These are phyloP conservation scores for Lomentospora prolificans DNA, from an alignment of 2,329 filamentous ascomycete species.

Conservation along the genomic window DNA sequence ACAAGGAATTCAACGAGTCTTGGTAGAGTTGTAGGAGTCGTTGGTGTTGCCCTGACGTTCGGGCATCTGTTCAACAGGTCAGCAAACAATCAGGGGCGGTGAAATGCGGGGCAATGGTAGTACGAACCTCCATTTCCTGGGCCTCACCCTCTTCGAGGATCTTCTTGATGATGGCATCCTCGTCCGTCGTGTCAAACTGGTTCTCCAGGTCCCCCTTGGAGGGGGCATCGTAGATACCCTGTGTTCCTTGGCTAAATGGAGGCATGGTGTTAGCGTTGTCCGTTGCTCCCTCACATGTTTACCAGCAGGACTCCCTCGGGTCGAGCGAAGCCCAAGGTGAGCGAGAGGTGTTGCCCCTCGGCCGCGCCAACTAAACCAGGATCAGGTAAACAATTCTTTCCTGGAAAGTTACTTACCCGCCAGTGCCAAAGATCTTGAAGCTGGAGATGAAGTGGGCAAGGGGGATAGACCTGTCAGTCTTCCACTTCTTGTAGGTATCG, in stretches of 20 bases:
- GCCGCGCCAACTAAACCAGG: too few species aligned
- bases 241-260: slow-evolving; percentile 62
- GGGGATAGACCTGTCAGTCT: slow-evolving; percentile 66
- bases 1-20: not conserved
- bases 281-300: too few species aligned
- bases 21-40: not conserved
- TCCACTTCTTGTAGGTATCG: slow-evolving; percentile 69
- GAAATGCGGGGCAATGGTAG: too few species aligned
- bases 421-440: slow-evolving; percentile 84
- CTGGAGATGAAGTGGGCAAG: slow-evolving; percentile 76
- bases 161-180: slow-evolving; percentile 71
- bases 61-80: not conserved
- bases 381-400: not conserved
- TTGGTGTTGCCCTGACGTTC: slow-evolving; percentile 6
- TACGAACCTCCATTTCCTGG: slow-evolving; percentile 48
- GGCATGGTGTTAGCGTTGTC: not conserved
- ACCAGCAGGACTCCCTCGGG: too few species aligned
- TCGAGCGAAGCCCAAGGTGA: too few species aligned
- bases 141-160: slow-evolving; percentile 69
- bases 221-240: slow-evolving; percentile 68
- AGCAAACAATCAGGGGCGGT: not conserved
- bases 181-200: slow-evolving; percentile 74
- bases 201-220: slow-evolving; percentile 66
- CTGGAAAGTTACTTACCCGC: slow-evolving; percentile 67
- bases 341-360: too few species aligned